These are phyloP conservation scores for Ormosia emarginata DNA, from an alignment of 306 rosid species.

Conservation along the genomic window DNA sequence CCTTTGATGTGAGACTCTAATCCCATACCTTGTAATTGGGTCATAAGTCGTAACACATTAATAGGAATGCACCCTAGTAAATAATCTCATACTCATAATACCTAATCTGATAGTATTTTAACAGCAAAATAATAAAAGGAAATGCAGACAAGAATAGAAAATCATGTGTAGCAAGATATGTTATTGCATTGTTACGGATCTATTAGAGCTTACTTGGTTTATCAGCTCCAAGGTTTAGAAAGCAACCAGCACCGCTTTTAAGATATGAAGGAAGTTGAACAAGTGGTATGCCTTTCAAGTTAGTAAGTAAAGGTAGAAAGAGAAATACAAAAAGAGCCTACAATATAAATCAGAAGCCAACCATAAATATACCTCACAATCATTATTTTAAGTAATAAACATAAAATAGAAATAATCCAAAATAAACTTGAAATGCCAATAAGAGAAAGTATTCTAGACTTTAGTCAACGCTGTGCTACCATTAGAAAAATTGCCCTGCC, in stretches of 20 bases:
- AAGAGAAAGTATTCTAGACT: background rate
- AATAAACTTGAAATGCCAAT: constrained; percentile 1
- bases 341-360: constrained; percentile 17
- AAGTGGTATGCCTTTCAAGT: constrained; percentile 72
- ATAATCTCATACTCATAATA: background rate
- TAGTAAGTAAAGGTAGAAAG: constrained; percentile 69
- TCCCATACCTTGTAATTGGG: background rate
- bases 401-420: background rate
- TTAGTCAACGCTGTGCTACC: background rate
- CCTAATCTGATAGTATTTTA: constrained; percentile 12
- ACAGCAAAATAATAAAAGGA: constrained; percentile 8
- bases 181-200: background rate
- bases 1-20: background rate
- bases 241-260: constrained; percentile 74
- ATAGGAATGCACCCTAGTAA: constrained; percentile 12
- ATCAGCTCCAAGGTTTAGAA: constrained; percentile 65
- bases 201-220: constrained; percentile 42
- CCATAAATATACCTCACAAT: background rate
- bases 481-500: background rate
- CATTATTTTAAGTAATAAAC: background rate
- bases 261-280: constrained; percentile 73
- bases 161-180: constrained; percentile 8
- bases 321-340: constrained; percentile 81
- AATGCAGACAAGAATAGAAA: constrained; percentile 1
- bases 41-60: background rate